Conservation (phyloP, 352 stramenopile species). For the Globisporangium parvum region DNA sequence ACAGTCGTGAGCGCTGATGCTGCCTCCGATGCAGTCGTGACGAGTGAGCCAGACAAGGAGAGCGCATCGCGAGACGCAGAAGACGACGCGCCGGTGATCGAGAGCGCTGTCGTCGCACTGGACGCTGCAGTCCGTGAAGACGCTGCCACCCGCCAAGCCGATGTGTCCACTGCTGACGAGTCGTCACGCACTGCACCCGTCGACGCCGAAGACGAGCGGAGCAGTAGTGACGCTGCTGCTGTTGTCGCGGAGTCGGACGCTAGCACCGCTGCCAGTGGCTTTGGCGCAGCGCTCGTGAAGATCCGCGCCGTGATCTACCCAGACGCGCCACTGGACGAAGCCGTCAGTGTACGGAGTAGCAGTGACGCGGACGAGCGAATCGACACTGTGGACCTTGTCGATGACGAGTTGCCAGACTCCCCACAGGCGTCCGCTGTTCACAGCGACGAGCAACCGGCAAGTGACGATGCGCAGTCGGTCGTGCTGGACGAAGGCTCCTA, state of each 20-base stretch:
- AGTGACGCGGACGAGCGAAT: not conserved
- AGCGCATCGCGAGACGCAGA: too few species aligned
- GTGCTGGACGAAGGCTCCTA: not conserved
- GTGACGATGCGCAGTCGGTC: too few species aligned
- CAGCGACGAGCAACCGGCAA: not conserved
- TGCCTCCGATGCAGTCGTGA: too few species aligned
- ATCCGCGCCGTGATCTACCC: not conserved
- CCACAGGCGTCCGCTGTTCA: too few species aligned
- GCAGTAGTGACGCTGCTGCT: not conserved
- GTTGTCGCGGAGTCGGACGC: not conserved
- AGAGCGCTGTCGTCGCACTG: too few species aligned
- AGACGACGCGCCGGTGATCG: too few species aligned
- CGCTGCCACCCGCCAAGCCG: not conserved
- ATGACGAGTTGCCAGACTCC: not conserved
- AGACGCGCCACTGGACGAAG: not conserved
- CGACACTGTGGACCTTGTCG: not conserved
- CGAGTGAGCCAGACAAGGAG: too few species aligned
- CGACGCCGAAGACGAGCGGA: not conserved
- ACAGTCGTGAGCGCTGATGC: too few species aligned
- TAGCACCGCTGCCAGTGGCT: too few species aligned
- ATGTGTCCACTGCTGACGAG: not conserved
- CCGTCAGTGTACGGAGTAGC: too few species aligned
- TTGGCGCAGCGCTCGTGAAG: not conserved
- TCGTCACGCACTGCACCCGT: not conserved
- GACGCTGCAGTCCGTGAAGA: not conserved